Conservation (phyloP, 768 basidiomycete genomes). For the Pulveroboletus sp. region DNA sequence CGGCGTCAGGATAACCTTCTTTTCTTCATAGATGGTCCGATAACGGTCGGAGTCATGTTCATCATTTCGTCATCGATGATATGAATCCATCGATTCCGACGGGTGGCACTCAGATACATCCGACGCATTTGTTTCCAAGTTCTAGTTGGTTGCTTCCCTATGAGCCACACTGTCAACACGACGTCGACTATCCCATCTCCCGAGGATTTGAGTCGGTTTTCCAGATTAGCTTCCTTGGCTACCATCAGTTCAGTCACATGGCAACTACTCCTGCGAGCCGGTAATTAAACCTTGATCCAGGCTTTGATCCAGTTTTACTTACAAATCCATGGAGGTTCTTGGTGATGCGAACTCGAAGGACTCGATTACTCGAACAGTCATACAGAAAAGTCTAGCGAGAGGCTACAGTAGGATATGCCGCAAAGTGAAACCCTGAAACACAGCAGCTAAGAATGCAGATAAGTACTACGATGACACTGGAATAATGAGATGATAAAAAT, state of each 20-base stretch:
- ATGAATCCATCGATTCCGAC: background rate
- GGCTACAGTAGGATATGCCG: slow-evolving; percentile 17
- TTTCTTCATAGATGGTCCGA: slow-evolving; percentile 13
- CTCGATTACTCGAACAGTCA: background rate
- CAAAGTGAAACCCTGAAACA: background rate
- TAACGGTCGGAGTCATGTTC: background rate
- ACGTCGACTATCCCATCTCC: background rate
- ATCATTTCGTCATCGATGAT: slow-evolving; percentile 1
- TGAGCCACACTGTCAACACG: background rate
- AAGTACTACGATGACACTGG: background rate
- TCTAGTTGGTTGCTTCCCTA: background rate
- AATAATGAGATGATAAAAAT: slow-evolving; percentile 20
- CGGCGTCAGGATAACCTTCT: background rate
- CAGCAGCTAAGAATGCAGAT: background rate
- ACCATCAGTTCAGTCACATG: slow-evolving; percentile 20
- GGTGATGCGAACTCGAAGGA: background rate
- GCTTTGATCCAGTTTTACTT: background rate
- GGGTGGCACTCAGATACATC: background rate
- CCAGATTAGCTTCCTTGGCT: slow-evolving; percentile 2
- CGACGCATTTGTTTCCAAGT: background rate
- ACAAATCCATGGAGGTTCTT: background rate
- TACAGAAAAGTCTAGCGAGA: background rate
- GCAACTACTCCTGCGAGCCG: slow-evolving; percentile 4
- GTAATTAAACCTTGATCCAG: slow-evolving; percentile 13
- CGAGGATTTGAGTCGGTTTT: background rate